phyloP scores from a whole-genome alignment of 805 yeast genomes.

The Candida andamanensis region DNA sequence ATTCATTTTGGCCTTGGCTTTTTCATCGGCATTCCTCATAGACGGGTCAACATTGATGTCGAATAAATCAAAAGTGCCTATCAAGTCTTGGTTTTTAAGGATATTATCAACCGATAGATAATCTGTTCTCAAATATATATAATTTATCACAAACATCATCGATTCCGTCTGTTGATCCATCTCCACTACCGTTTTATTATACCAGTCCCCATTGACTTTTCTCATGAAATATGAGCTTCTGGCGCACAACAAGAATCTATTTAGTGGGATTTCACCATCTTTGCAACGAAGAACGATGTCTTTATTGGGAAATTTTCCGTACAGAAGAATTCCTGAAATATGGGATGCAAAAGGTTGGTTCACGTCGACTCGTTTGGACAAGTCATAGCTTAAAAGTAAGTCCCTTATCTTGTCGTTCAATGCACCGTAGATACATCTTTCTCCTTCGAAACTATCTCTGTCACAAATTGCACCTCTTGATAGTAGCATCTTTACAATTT shows the following conservation, averaged over 20 bases:
- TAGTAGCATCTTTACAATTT: conserved; percentile 55
- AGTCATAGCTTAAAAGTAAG: conserved; percentile 53
- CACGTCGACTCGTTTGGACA: conserved; percentile 62
- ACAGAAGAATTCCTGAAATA: conserved; percentile 43
- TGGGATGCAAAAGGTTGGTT: conserved; percentile 72
- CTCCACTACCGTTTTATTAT: conserved; percentile 2
- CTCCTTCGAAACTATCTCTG: conserved; percentile 78
- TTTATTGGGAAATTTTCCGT: conserved; percentile 14
- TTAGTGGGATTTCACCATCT: conserved; percentile 23
- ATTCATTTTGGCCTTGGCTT: conserved; percentile 23
- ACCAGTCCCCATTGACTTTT: conserved; percentile 14
- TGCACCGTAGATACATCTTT: conserved; percentile 72
- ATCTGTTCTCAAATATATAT: conserved; percentile 29
- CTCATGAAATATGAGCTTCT: conserved; percentile 22
- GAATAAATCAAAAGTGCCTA: conserved; percentile 26
- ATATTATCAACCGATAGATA: conserved; percentile 19
- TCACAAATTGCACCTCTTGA: conserved; percentile 71
- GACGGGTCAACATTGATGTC: conserved; percentile 34
- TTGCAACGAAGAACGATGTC: conserved; percentile 16
- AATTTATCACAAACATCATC: conserved; percentile 23
- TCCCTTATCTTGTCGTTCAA: conserved; percentile 60
- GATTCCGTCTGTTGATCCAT: conserved; percentile 15
- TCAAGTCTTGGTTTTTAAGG: conserved; percentile 8
- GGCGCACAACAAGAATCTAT: conserved; percentile 32
- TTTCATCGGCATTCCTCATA: conserved; percentile 15